Conservation (phyloP, 1,284 basidiomycete genomes). For the Marasmius oreades region DNA sequence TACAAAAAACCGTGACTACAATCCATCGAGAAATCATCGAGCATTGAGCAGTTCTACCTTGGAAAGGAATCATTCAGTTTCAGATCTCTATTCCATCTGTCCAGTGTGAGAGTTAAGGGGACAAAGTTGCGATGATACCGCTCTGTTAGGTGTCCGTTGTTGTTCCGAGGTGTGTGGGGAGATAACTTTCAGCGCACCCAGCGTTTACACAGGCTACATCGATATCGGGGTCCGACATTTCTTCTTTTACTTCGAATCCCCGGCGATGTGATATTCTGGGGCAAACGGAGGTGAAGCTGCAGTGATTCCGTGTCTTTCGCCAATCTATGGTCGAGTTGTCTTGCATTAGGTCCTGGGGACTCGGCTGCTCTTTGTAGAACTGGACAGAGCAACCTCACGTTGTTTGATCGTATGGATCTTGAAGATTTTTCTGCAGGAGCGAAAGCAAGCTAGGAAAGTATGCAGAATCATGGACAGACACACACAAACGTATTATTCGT, state of each 20-base stretch:
- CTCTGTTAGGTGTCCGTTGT: not conserved
- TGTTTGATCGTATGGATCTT: not conserved
- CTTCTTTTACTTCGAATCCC: conserved; percentile 69
- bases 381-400: conserved; percentile 29
- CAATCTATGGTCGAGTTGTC: not conserved
- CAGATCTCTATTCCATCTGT: too few relatives aligned
- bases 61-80: not conserved
- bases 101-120: not conserved
- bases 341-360: conserved; percentile 38
- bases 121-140: not conserved
- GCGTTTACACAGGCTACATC: conserved; percentile 37
- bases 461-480: conserved; percentile 61
- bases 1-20: not conserved
- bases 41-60: not conserved
- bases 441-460: conserved; percentile 43
- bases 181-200: too few relatives aligned
- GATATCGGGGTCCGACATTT: conserved; percentile 57
- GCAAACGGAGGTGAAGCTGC: conserved; percentile 40
- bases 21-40: not conserved
- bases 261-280: conserved; percentile 50
- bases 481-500: conserved; percentile 70
- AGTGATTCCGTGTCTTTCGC: not conserved
- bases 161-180: not conserved
- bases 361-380: conserved; percentile 46
- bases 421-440: conserved; percentile 13